Conservation (phyloP, 805 yeast species). For the Yarrowia hollandica region DNA sequence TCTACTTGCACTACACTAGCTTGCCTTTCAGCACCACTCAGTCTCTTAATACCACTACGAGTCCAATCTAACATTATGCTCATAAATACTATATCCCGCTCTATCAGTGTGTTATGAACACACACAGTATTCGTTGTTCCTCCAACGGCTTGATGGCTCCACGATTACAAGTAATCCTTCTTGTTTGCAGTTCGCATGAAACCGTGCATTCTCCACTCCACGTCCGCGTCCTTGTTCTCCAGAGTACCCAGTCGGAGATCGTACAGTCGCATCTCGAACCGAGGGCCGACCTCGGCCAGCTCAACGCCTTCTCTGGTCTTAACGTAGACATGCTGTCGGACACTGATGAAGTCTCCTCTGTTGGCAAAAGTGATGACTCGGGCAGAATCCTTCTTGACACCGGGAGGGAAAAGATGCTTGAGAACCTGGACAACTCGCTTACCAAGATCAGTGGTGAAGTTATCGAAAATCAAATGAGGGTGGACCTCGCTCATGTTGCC, state of each 20-base stretch:
- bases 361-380: constrained; percentile 93
- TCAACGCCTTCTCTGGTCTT: constrained; percentile 86
- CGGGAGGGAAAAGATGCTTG: constrained; percentile 93
- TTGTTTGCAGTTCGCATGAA: constrained; percentile 94
- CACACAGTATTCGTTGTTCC: not conserved
- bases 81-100: constrained; percentile 22
- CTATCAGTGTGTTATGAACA: not conserved
- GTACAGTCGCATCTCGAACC: constrained; percentile 93
- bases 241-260: constrained; percentile 86
- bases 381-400: constrained; percentile 86
- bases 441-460: constrained; percentile 79
- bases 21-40: too few species aligned
- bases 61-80: not conserved
- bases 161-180: constrained; percentile 72
- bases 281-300: constrained; percentile 95
- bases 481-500: constrained; percentile 90
- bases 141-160: too few species aligned
- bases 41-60: too few species aligned
- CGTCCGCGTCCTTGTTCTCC: constrained; percentile 94
- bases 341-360: constrained; percentile 86
- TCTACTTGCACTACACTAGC: too few species aligned
- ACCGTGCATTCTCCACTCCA: constrained; percentile 95
- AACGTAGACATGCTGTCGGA: constrained; percentile 93
- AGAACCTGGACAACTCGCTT: constrained; percentile 74
- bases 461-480: constrained; percentile 93